Base-by-base conservation (phyloP, 1,284 basidiomycete genomes). In the Tilletia indica region DNA sequence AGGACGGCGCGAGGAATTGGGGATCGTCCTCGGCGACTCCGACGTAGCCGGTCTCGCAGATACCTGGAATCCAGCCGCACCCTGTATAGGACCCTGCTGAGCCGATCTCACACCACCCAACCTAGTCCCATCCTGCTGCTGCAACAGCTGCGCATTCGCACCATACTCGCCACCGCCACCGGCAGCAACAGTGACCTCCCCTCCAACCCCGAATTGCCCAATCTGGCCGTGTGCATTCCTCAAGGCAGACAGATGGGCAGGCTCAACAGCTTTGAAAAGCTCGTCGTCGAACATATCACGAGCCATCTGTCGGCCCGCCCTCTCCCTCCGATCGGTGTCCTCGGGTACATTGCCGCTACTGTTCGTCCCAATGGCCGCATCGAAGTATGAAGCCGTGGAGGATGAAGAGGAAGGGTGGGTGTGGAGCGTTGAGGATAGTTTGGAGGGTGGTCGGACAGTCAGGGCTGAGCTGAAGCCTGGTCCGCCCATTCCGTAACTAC, bases 281-380 rank as follows among this genome's bases (percentile, higher is more conserved):
- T 83, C 80, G 4, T 71, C 68, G 58, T 83, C 82, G 69, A 80
- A 81, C 11, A 72, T 77, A 69, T 83, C 82, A 21, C 82, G 73
- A 2, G 78, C 73, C 2, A 76, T 63, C 2, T 80, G 68, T 8
- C 78, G 70, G 51, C 76, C 73, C 69, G 69, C 67, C 14, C 70
- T 68, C 19, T 36, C 34, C 38, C 9, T 56, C n/a, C 34, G 66
- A 47, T 42, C 42, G 9, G 42, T 45, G 42, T 45, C 54, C 47
- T 38, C 14, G 8, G 12, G n/a, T 76, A 71, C 39, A 73, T 76
- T 54, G 8, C n/a, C n/a, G 8, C 6, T 19, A 16, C 66, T 63
- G 6, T 21, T 42, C 6, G 68, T 14, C 12, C 47, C 68, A 48
- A 39, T 51, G 0, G 66, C 34, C 34, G 70, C 68, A 12, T 63